Conservation (phyloP, 768 basidiomycete genomes). For the Peribolospora kevripleyi region DNA sequence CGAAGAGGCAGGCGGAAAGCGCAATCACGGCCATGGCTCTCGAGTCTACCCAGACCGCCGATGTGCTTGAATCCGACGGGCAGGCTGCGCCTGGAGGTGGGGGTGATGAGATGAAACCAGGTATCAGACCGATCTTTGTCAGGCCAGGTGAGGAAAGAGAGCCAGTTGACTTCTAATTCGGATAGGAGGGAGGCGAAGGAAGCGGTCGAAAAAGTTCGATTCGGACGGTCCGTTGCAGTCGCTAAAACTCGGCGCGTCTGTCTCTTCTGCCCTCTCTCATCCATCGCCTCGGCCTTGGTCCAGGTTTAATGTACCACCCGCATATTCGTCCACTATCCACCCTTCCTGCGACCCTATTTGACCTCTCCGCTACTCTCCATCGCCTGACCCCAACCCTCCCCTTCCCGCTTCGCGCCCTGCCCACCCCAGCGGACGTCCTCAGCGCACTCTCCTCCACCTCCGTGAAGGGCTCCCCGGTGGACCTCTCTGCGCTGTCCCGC, state of each 20-base stretch:
- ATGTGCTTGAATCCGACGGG: not conserved
- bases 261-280: conserved; percentile 1
- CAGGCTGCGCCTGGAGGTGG: not conserved
- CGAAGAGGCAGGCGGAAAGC: conserved; percentile 76
- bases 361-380: conserved; percentile 52
- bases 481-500: conserved; percentile 29
- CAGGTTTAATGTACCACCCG: conserved; percentile 89
- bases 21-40: conserved; percentile 23
- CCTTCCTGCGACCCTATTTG: conserved; percentile 57
- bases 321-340: conserved; percentile 74
- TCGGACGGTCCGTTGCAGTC: conserved; percentile 1
- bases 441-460: conserved; percentile 26
- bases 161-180: no score
- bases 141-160: conserved; percentile 46
- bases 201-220: no score
- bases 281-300: not conserved
- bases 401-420: conserved; percentile 26
- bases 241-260: not conserved
- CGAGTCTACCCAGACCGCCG: no score
- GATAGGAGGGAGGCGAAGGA: no score
- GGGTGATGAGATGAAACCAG: conserved; percentile 13
- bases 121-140: conserved; percentile 49
- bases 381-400: conserved; percentile 21
- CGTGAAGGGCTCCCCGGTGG: conserved; percentile 13
- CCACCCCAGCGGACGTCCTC: conserved; percentile 42